Evolutionary conservation across 225 moss, liverwort and hornwort genomes (phyloP).

Genomic region (Physcomitrium patens): DNA sequence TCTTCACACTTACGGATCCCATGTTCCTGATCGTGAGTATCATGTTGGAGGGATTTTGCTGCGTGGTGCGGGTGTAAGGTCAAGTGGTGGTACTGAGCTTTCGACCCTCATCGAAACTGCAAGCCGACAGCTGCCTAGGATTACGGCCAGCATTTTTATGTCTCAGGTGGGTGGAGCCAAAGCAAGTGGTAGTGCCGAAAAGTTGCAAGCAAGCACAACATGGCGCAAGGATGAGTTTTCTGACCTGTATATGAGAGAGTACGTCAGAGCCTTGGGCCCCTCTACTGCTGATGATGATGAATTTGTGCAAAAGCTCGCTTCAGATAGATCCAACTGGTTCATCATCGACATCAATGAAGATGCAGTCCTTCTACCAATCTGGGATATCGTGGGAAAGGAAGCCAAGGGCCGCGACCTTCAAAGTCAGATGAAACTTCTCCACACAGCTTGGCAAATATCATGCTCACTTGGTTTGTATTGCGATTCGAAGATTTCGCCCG

Average conservation of each 20-base stretch:
- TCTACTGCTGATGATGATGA: slow-evolving; percentile 8
- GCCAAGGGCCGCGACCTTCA: background rate
- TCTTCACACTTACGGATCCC: slow-evolving; percentile 5
- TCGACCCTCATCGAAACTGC: background rate
- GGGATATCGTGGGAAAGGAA: slow-evolving; percentile 6
- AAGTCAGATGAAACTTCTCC: background rate
- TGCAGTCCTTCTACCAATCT: background rate
- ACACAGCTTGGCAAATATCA: slow-evolving; percentile 10
- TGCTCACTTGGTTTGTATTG: background rate
- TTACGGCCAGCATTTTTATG: background rate
- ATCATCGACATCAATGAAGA: background rate
- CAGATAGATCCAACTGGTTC: background rate
- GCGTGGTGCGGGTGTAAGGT: background rate
- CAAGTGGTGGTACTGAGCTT: background rate
- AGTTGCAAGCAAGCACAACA: background rate
- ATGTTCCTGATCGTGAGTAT: slow-evolving; percentile 11
- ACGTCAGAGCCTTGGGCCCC: slow-evolving; percentile 1
- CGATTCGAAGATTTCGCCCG: background rate
- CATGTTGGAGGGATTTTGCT: slow-evolving; percentile 18
- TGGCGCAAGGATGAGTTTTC: slow-evolving; percentile 7
- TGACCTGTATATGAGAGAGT: background rate
- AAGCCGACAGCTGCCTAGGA: background rate
- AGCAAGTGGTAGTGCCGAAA: background rate
- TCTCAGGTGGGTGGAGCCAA: background rate
- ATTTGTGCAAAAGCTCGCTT: background rate